These are phyloP conservation scores for Beauveria sp. DNA, from an alignment of 2,329 filamentous ascomycete genomes.

Conservation along the genomic window DNA sequence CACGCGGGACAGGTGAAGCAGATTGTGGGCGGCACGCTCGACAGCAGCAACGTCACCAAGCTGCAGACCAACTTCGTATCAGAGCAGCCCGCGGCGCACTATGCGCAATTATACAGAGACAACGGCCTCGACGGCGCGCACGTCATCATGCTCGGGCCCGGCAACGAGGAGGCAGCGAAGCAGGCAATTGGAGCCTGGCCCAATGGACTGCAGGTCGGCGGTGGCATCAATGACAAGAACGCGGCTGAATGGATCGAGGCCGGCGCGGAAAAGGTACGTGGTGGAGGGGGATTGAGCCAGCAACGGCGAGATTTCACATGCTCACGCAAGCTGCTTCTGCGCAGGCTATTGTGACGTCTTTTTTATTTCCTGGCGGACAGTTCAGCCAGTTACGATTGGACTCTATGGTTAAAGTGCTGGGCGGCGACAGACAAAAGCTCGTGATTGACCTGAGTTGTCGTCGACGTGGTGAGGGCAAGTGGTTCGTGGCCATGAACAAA, in stretches of 20 bases:
- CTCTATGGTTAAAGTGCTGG: slow-evolving; percentile 64
- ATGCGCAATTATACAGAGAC: slow-evolving; percentile 72
- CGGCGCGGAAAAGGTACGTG: slow-evolving; percentile 76
- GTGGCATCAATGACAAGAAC: slow-evolving; percentile 85
- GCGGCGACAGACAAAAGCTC: slow-evolving; percentile 67
- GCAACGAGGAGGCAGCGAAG: slow-evolving; percentile 71
- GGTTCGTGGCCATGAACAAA: slow-evolving; percentile 98
- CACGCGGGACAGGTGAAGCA: slow-evolving; percentile 98
- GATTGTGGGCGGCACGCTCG: slow-evolving; percentile 91
- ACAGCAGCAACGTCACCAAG: slow-evolving; percentile 47
- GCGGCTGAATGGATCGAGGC: slow-evolving; percentile 77
- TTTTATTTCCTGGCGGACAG: slow-evolving; percentile 74
- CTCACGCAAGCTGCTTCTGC: slow-evolving; percentile 1
- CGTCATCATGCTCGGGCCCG: slow-evolving; percentile 92
- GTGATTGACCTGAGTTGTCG: slow-evolving; percentile 95
- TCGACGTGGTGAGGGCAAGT: slow-evolving; percentile 59
- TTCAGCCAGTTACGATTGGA: slow-evolving; percentile 75
- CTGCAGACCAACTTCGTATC: slow-evolving; percentile 93
- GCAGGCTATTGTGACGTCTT: slow-evolving; percentile 96
- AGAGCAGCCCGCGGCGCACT: slow-evolving; percentile 71
- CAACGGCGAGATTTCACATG: neutral
- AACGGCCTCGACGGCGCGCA: slow-evolving; percentile 71
- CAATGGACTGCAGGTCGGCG: slow-evolving; percentile 75
- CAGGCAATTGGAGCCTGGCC: slow-evolving; percentile 77
- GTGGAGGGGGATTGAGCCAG: neutral